These are phyloP conservation scores for Ophiostoma sp. DNA, from an alignment of 2,329 filamentous ascomycete species.

Conservation along the genomic window DNA sequence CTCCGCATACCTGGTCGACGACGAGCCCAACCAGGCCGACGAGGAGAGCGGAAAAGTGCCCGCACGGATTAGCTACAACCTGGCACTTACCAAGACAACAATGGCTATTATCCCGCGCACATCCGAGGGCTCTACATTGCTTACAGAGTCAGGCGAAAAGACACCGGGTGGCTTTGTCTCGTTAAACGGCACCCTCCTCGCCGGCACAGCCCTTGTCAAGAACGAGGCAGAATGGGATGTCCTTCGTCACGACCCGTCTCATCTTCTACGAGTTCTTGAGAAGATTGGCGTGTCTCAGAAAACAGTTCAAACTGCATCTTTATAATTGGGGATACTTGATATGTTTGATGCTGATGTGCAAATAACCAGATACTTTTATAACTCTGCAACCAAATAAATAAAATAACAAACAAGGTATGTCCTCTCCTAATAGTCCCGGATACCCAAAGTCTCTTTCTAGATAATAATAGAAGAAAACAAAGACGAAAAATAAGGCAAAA, in stretches of 20 bases:
- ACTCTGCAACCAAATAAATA: not conserved
- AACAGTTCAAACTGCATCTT: not conserved
- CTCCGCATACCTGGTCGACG: not conserved
- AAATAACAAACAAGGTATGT: slow-evolving; percentile 1
- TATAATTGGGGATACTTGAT: not conserved
- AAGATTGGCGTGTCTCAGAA: slow-evolving; percentile 36
- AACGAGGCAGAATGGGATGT: slow-evolving; percentile 53
- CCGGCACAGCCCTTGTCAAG: slow-evolving; percentile 60
- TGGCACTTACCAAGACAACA: slow-evolving; percentile 51
- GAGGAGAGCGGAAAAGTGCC: slow-evolving; percentile 36
- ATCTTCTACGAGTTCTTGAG: slow-evolving; percentile 39
- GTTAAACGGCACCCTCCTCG: slow-evolving; percentile 59
- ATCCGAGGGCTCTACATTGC: slow-evolving; percentile 43
- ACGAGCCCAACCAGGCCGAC: not conserved
- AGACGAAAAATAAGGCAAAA: not conserved
- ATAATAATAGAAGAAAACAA: not conserved
- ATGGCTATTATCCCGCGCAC: slow-evolving; percentile 53
- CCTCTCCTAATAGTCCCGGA: not conserved
- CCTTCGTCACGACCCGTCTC: slow-evolving; percentile 39
- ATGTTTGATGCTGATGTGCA: not conserved
- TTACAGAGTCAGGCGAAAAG: not conserved
- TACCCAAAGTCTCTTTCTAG: not conserved
- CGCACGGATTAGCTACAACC: slow-evolving; percentile 57
- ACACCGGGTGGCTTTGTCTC: slow-evolving; percentile 39
- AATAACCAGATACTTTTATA: not conserved